phyloP scores from a whole-genome alignment of 2,329 filamentous ascomycete genomes.

The Colletotrichum acutatum region DNA sequence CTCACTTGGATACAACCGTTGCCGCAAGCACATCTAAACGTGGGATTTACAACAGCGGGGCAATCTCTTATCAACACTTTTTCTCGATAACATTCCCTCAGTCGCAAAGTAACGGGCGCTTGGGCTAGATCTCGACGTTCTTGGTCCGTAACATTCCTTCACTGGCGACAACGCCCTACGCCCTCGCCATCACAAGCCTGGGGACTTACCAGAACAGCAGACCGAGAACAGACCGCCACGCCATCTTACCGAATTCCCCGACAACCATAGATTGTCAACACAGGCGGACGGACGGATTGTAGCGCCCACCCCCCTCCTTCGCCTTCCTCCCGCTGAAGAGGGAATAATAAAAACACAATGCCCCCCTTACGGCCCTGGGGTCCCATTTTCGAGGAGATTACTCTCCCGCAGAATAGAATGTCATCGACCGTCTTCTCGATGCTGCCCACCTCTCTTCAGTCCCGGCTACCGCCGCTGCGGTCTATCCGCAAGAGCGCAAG shows the following conservation, averaged over 20 bases:
- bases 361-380: conserved; percentile 34
- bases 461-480: conserved; percentile 60
- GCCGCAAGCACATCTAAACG: not conserved
- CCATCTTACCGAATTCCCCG: conserved; percentile 29
- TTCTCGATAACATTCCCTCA: conserved; percentile 19
- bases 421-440: conserved; percentile 63
- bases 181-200: conserved; percentile 9
- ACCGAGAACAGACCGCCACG: conserved; percentile 13
- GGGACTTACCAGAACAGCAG: not conserved
- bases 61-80: not conserved
- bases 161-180: not conserved
- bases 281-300: conserved; percentile 4
- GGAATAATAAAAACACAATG: conserved; percentile 29
- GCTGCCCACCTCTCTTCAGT: conserved; percentile 63
- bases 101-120: not conserved
- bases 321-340: not conserved
- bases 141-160: conserved; percentile 22
- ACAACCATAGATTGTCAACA: conserved; percentile 16
- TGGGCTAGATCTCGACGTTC: conserved; percentile 16
- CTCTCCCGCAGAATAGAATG: conserved; percentile 46
- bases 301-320: not conserved
- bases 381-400: conserved; percentile 42
- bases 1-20: not conserved
- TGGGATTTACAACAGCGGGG: not conserved
- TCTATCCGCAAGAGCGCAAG: conserved; percentile 57